Base-by-base conservation (phyloP, 164 flowering plant species). In the Vitis riparia region DNA sequence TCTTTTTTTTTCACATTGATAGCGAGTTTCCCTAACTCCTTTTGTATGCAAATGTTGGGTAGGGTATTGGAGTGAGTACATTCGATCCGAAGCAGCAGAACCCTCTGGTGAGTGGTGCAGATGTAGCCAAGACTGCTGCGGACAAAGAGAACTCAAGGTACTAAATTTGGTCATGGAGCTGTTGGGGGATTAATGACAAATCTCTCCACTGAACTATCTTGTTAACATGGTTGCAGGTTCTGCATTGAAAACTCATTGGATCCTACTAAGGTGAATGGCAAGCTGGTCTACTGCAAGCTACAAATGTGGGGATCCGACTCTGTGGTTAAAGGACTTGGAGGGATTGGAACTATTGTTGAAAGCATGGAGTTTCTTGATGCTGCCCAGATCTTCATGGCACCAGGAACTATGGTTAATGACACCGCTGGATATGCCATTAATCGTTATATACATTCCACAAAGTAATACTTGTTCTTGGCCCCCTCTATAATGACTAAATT, bases 61-160 rank as follows among this genome's bases (percentile, higher is more conserved):
- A 92, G 97, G 97, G 97, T 55, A 57, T 82, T 65, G 97, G 95
- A 19, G 67, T 92, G 13, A 86, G 66, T 71, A 13, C 65, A 6
- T 86, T 92, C 71, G 70, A 80, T 29, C 86, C 87, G 16, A 74
- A 76, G 57, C 60, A 63, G 65, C 83, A 73, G 8, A 84, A 87
- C 69, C 91, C 92, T 19, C 85, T 92, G 23, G 83, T 85, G 16
- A 83, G 70, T 62, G 95, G 97, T 10, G 81, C 65, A 8, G 89
- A 88, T 75, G 88, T 67, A 11, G 83, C 89, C 44, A 72, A 9
- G 57, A 70, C 55, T 69, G 63, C 79, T 0, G 68, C 19, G 9
- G 69, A 49, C 65, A 74, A 75, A 68, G 79, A 65, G 0, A 50
- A 17, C 15, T 77, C 87, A 58, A 81, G 79, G 84, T 85, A 77